Evolutionary conservation across 2,329 filamentous ascomycete species (phyloP), one percentile per base, ranked within the genome.

Genomic region (Gnomoniopsis smithogilvyi): DNA sequence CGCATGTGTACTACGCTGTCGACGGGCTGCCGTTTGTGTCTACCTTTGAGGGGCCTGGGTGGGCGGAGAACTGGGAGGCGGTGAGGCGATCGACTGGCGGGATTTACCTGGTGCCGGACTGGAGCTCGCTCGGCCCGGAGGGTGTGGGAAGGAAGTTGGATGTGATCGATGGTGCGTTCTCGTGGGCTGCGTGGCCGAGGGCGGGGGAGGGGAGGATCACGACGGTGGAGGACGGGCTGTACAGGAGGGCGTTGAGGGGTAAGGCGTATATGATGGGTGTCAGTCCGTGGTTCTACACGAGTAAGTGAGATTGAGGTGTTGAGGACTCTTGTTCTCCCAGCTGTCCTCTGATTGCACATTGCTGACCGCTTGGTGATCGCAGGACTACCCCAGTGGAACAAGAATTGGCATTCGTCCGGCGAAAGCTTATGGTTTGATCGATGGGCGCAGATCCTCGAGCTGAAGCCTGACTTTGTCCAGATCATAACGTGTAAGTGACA

Each of bases 381-480:
- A 62, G 61, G 58, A 45, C 45, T 63, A 24, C 58, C 58, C 4
- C 58, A 63, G 46, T 63, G 61, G 61, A 70, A 73, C 56, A 86
- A 86, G 68, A 81, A 83, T 64, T 84, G 81, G 80, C 72, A 83
- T n/a, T 84, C 77, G 69, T 74, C 76, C 8, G 78, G 79, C 43
- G 81, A 84, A 58, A 73, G 76, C 36, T 68, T 85, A 11, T 86
- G 83, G 81, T 77, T 77, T 59, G 76, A 83, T 60, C 79, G 83
- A 10, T 86, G 83, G 83, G 72, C 77, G 54, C 76, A 85, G 60
- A 76, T 80, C 1, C 65, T 83, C 22, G 71, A 77, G 1, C 59
- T 85, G 0, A 66, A 76, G 56, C 82, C 84, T 0, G 74, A 79
- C 24, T 80, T 79, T 50, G 77, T 86, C 38, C 75, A 81, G 70